Evolutionary conservation across 805 yeast genomes (phyloP).

Genomic region (Vanderwaltozyma verrucispora): DNA sequence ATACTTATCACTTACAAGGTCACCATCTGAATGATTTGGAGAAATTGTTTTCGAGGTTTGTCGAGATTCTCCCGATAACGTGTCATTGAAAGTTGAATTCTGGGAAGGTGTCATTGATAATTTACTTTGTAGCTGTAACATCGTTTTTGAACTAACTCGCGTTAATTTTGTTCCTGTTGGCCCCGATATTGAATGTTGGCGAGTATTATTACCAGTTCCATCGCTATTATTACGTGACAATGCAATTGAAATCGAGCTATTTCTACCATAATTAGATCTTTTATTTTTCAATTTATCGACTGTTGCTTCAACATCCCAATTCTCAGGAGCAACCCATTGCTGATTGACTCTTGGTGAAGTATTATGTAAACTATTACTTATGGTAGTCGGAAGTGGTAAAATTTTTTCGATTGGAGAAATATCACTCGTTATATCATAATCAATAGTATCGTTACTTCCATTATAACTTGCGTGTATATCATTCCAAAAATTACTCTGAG

Average conservation of each 20-base stretch:
- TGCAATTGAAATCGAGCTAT: slow-evolving; percentile 2
- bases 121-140: slow-evolving; percentile 2
- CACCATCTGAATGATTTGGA: not conserved
- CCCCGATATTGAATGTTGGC: not conserved
- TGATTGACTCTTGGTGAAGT: not conserved
- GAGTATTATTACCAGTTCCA: not conserved
- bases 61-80: no score
- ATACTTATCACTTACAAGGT: not conserved
- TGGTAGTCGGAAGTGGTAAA: not conserved
- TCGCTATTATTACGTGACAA: not conserved
- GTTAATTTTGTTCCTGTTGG: not conserved
- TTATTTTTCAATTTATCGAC: slow-evolving; percentile 3
- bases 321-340: slow-evolving; percentile 48
- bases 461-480: not conserved
- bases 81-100: not conserved
- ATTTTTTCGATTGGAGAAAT: slow-evolving; percentile 1
- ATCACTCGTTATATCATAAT: not conserved
- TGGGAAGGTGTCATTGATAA: slow-evolving; percentile 5
- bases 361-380: not conserved
- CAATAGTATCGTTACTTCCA: not conserved
- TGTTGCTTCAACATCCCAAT: slow-evolving; percentile 45
- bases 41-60: not conserved
- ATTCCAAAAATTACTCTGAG: slow-evolving; percentile 2
- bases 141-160: slow-evolving; percentile 1
- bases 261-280: slow-evolving; percentile 3